Conservation (phyloP, 306 rosid species). For the Leucaena leucocephala region DNA sequence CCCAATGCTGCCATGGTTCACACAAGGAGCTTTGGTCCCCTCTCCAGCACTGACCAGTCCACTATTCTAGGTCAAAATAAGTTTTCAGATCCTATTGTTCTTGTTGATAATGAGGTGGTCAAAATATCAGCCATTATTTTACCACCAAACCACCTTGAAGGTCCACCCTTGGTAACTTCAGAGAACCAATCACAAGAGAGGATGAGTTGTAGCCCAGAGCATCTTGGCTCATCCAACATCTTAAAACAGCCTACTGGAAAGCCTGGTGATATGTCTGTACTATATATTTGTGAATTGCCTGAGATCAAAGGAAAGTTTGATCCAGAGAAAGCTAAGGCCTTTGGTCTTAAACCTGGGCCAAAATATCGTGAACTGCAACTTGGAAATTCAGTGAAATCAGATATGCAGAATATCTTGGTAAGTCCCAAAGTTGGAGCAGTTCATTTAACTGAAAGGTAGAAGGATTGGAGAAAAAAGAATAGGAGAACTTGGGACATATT, state of each 20-base stretch:
- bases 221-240: conserved; percentile 40
- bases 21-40: conserved; percentile 84
- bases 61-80: conserved; percentile 37
- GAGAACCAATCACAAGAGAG: conserved; percentile 38
- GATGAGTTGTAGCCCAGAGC: conserved; percentile 35
- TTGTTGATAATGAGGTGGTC: conserved; percentile 80
- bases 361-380: conserved; percentile 79
- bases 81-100: conserved; percentile 66
- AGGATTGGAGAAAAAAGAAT: conserved; percentile 14
- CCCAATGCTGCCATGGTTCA: conserved; percentile 96
- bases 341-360: conserved; percentile 82
- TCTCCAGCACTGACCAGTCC: conserved; percentile 36
- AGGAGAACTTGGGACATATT: conserved; percentile 15
- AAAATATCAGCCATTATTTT: conserved; percentile 82
- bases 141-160: conserved; percentile 50
- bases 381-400: conserved; percentile 88
- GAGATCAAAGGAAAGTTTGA: conserved; percentile 89
- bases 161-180: conserved; percentile 31
- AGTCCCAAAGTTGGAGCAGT: conserved; percentile 37
- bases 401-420: conserved; percentile 66
- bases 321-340: conserved; percentile 70
- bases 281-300: conserved; percentile 84
- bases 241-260: conserved; percentile 43
- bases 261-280: conserved; percentile 90
- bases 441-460: conserved; percentile 28